Evolutionary conservation across 2,329 filamentous ascomycete genomes (phyloP), one percentile per base, ranked within the genome.

Genomic region (Curvularia verruculosa): DNA sequence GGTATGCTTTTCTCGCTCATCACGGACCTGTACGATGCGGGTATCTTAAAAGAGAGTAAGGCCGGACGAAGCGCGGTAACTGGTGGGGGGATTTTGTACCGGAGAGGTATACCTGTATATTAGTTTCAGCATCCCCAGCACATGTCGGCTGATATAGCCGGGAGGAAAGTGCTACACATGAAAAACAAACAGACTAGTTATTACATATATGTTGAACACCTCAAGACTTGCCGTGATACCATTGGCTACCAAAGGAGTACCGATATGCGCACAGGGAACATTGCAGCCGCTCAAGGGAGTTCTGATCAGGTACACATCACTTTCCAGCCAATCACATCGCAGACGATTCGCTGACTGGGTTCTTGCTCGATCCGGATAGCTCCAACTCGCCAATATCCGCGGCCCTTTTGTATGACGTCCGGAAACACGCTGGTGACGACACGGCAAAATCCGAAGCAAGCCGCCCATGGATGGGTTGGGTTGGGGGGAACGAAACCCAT

Each of bases 1-100:
- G 83, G 83, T 0, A 78, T 87, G 75, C 64, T 88, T 24, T 83
- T 83, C 40, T 79, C 78, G 41, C 69, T 88, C 48, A 82, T 85
- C 2, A 74, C 80, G 48, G 82, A 84, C 40, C 58, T 88, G 54
- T 77, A 82, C 1, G 72, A 72, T 24, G 80, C 76, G 15, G 84
- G 84, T 0, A 76, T 86, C 3, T 19, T 86, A 40, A 76, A 75
- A 45, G 63, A 78, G 3, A 82, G 80, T 2, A 69, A 76, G 66
- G 71, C 79, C 2, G 84, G 84, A 1, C 66, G 67, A 49, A 78
- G 75, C 59, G 72, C 67, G 26, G 66, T 76, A n/a, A 71, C 65
- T 10, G 78, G 77, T 7, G 78, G 78, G 2, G 73, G 79, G n/a
- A 70, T 79, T 1, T 46, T 81, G 61, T 72, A 77, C 40, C 67